Percentiles rank a stretch among this genome's conserved stretches.
phyloP scores from a whole-genome alignment of 805 yeast genomes.

The Helenozyma rhizophorensis region DNA sequence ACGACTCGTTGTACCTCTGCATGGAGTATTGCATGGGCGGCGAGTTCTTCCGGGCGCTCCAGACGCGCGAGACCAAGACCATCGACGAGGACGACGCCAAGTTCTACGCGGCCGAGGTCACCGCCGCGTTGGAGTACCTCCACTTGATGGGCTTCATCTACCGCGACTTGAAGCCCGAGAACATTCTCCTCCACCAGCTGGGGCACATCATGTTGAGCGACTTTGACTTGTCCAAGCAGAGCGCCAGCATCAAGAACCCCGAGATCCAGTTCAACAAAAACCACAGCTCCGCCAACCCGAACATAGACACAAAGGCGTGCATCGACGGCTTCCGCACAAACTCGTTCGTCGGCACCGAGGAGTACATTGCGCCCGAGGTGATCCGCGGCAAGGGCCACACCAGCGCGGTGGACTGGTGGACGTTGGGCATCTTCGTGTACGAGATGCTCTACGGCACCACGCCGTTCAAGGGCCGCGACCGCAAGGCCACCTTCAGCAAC shows the following conservation, averaged over 20 bases:
- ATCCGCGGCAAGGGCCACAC: conserved; percentile 97
- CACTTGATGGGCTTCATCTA: conserved; percentile 97
- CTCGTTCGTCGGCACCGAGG: conserved; percentile 98
- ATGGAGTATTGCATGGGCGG: conserved; percentile 99
- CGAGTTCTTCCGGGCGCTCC: conserved; percentile 93
- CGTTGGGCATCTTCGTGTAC: conserved; percentile 84
- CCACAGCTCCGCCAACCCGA: conserved; percentile 45
- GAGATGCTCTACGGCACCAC: conserved; percentile 97
- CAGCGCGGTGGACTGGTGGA: conserved; percentile 99
- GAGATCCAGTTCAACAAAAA: conserved; percentile 45
- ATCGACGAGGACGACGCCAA: conserved; percentile 84
- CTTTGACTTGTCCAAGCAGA: conserved; percentile 90
- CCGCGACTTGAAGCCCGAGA: conserved; percentile 95
- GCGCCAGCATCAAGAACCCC: conserved; percentile 73
- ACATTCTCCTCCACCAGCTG: conserved; percentile 87
- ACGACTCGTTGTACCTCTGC: conserved; percentile 84
- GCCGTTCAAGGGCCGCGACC: conserved; percentile 88
- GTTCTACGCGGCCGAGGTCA: conserved; percentile 94
- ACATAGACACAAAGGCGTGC: conserved; percentile 89
- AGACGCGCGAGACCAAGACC: conserved; percentile 82
- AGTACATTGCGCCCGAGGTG: conserved; percentile 97
- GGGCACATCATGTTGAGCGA: conserved; percentile 98
- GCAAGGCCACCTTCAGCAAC: conserved; percentile 87
- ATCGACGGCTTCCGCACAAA: conserved; percentile 95
- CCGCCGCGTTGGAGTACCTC: conserved; percentile 92